Base-by-base conservation (phyloP, 2,329 filamentous ascomycete genomes). In the Monilinia fructicola region DNA sequence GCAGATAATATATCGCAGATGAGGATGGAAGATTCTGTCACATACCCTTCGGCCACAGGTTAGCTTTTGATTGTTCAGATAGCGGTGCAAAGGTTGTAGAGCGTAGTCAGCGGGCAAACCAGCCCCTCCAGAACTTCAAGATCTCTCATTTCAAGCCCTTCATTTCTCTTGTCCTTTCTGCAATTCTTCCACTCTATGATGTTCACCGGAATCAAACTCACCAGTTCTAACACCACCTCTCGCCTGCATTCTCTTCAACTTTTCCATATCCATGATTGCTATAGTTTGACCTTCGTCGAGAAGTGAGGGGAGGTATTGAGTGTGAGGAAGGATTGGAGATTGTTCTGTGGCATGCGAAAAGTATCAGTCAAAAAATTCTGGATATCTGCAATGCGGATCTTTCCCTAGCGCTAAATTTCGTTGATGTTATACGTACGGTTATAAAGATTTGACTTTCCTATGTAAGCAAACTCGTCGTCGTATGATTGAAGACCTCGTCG, bases 171-270 rank as follows among this genome's bases (percentile, higher is more conserved):
- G 50, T 26, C 31, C 23, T 11, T 61, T 14, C 44, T 52, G 28
- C 58, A n/a, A 50, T 50, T 38, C 28, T 21, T 28, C 31, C 38
- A 48, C 9, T 50, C 44, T 50, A 35, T 31, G 14, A 14, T 40
- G 1, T 50, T 50, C 31, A 14, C 44, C 31, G 58, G 21, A 26
- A 18, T 38, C 38, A 26, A 16, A 54, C 58, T 44, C 58, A 73
- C 63, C 63, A 60, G 63, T 65, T 65, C 63, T 58, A 68, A 68
- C 56, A 76, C 76, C 76, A 74, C 76, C 75, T 72, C 86, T 84
- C 78, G 85, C 82, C 80, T 88, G 85, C 84, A 88, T 85, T 78
- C 80, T 85, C 78, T 84, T 85, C 77, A 88, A 80, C 83, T 88
- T 88, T 79, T 85, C 85, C 77, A 84, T 81, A 84, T 88, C 85